A percentile compares a stretch with the other conserved stretches of the same genome.
phyloP scores from a whole-genome alignment of 169 alveolate species.

The Blepharisma undulans region DNA sequence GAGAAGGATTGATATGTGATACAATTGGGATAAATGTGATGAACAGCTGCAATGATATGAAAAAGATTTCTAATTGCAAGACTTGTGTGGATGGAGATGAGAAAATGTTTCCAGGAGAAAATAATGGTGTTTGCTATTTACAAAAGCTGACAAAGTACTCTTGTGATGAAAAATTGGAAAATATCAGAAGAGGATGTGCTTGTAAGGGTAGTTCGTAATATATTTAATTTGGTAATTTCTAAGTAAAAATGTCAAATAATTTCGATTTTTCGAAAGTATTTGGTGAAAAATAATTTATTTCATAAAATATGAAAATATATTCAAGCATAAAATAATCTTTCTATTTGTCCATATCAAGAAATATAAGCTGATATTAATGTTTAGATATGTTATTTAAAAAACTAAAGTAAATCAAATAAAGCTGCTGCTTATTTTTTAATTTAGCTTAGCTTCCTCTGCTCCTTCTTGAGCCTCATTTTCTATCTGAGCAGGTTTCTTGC shows the following conservation, averaged over 20 bases:
- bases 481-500: background rate
- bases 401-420: background rate
- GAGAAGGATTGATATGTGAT: background rate
- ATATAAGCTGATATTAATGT: too few species aligned
- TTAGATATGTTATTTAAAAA: too few species aligned
- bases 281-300: too few species aligned
- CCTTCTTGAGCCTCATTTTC: background rate
- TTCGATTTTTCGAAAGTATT: too few species aligned
- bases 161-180: background rate
- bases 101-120: background rate
- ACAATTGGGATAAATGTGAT: background rate
- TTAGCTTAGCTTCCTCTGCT: background rate
- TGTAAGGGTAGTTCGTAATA: background rate
- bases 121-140: background rate
- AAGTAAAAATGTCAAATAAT: too few species aligned
- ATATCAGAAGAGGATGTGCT: background rate
- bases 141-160: background rate
- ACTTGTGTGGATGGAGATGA: background rate
- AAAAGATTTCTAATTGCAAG: background rate
- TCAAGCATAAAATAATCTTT: too few species aligned
- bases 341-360: too few species aligned
- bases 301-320: too few species aligned
- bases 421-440: background rate
- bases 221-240: background rate
- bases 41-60: constrained; percentile 1